Base-by-base conservation (phyloP, 176 grass and related monocot species). In the Carex littledalei region DNA sequence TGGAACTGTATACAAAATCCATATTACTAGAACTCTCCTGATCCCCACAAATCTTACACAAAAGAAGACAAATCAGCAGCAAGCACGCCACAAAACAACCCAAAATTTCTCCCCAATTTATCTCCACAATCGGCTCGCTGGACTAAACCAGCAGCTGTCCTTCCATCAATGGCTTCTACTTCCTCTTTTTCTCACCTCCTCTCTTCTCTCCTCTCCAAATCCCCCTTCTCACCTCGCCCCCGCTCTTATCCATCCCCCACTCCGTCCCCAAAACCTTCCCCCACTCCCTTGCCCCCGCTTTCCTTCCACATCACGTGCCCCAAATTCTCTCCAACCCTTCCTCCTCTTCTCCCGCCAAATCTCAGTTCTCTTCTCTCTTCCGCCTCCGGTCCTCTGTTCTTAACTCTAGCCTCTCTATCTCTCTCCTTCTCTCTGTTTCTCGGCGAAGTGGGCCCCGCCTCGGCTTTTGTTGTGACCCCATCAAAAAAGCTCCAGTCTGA, bases 401-500 rank as follows among this genome's bases (percentile, higher is more conserved):
- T 91, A 1, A 82, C 87, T 67, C 72, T 98, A 58, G 91, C 92
- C 21, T 90, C 88, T 50, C 5, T 90, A 21, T 78, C 85, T 68
- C 85, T 90, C 69, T 95, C 95, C 3, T 84, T 89, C 71, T 76
- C 93, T n/a, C 85, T 99, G 49, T 10, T 99, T 72, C 69, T 94
- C 68, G 86, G 87, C 6, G 89, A 98, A 71, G 75, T 89, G 5
- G 84, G 77, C 64, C 66, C 78, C 29, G 96, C 96, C 6, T 90
- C 90, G 66, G 93, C 96, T 76, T 95, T 95, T 87, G 93, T 99
- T 15, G 85, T 95, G 21, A 81, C 90, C 68, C 68, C 96, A 58
- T 87, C 91, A 64, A 86, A 89, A 87, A 99, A 94, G 85, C 91
- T 99, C 80, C 96, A 99, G 90, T 69, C 93, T 15, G 96, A 99